Percentiles rank a stretch among this genome's conserved stretches.
Evolutionary conservation across 1,284 basidiomycete species (phyloP).

Genomic region (Puccinia novopanici): DNA sequence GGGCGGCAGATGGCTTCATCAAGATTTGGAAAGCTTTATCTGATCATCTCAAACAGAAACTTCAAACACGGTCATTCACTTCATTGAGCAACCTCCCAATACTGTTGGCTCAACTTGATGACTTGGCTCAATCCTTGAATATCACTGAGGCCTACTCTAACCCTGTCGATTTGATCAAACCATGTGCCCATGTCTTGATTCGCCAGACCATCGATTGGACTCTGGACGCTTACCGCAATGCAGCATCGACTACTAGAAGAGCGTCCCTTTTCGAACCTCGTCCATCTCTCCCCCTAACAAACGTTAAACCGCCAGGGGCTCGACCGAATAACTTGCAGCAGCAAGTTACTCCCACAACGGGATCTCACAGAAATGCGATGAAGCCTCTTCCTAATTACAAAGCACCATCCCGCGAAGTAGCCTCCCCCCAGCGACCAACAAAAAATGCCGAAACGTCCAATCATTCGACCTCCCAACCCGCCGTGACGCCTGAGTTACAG

Average conservation of each 20-base stretch:
- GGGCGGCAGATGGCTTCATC: neutral
- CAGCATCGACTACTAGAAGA: neutral
- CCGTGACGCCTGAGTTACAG: neutral
- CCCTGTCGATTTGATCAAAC: constrained; percentile 12
- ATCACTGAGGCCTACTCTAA: constrained; percentile 12
- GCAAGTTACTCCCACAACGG: neutral
- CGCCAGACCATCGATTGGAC: constrained; percentile 20
- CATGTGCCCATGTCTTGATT: constrained; percentile 1
- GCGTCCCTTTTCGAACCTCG: neutral
- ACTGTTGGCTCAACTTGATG: constrained; percentile 1
- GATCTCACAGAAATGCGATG: neutral
- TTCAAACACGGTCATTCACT: neutral
- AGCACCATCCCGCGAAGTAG: neutral
- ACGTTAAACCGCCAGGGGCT: neutral
- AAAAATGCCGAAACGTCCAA: neutral
- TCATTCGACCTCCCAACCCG: neutral
- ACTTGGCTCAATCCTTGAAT: neutral
- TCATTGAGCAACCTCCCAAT: neutral
- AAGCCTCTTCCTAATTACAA: neutral
- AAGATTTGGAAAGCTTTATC: constrained; percentile 26
- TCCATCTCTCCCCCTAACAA: neutral
- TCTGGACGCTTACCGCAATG: neutral
- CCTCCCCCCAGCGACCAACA: neutral
- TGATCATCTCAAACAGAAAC: neutral
- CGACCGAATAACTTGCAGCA: neutral